Percentiles rank a stretch among this genome's conserved stretches.
phyloP scores from a whole-genome alignment of 2,329 filamentous ascomycete genomes.

The Alternaria solani region DNA sequence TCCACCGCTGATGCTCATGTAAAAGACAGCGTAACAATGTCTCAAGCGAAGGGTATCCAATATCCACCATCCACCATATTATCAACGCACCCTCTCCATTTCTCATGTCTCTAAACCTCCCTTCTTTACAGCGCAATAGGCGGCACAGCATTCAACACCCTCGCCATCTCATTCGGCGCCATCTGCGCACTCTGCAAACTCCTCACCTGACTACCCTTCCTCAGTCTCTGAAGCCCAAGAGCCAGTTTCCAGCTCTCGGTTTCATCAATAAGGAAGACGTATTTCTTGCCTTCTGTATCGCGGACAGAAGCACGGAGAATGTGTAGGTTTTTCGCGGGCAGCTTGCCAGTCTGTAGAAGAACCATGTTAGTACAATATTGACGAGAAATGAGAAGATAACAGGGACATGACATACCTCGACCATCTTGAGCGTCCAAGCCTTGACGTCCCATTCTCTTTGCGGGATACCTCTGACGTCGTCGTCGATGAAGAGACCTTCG shows the following conservation, averaged over 20 bases:
- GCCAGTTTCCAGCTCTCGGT: slow-evolving; percentile 70
- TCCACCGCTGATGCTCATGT: background rate
- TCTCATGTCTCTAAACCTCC: background rate
- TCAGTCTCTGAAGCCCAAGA: slow-evolving; percentile 64
- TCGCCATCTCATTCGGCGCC: slow-evolving; percentile 55
- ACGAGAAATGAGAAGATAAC: background rate
- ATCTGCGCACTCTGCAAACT: slow-evolving; percentile 63
- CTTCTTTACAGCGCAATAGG: slow-evolving; percentile 20
- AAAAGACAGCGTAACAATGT: background rate
- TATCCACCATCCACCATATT: background rate
- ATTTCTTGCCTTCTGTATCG: slow-evolving; percentile 68
- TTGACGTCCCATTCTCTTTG: slow-evolving; percentile 99
- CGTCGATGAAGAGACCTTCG: slow-evolving; percentile 95
- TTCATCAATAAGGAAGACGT: slow-evolving; percentile 67
- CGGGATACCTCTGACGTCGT: slow-evolving; percentile 88
- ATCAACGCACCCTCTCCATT: background rate
- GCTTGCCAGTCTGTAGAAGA: slow-evolving; percentile 52
- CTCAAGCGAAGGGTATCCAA: slow-evolving; percentile 1
- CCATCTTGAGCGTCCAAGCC: slow-evolving; percentile 92
- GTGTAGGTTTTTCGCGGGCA: slow-evolving; percentile 56
- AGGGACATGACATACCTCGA: slow-evolving; percentile 64
- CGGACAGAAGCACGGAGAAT: slow-evolving; percentile 66
- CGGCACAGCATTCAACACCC: slow-evolving; percentile 47
- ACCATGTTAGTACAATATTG: slow-evolving; percentile 15
- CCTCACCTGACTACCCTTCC: slow-evolving; percentile 64